phyloP scores from a whole-genome alignment of 2,329 filamentous ascomycete species.

The Torrubiella hemipterigena region DNA sequence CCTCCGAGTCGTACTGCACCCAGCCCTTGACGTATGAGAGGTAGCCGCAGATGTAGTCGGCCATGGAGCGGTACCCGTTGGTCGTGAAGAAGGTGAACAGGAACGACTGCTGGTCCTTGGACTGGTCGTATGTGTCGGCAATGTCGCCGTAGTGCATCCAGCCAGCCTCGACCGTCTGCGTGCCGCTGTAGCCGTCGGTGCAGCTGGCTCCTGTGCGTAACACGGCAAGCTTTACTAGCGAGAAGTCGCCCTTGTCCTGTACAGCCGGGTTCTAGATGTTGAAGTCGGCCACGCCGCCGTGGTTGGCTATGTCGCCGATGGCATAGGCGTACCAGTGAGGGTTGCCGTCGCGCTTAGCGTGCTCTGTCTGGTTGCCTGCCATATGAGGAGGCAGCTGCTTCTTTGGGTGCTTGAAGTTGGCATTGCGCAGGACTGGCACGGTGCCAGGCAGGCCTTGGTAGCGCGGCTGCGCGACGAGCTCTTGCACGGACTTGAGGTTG shows the following conservation, averaged over 20 bases:
- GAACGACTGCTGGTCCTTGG: slow-evolving; percentile 1
- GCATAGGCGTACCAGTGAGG: slow-evolving; percentile 9
- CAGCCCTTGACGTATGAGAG: slow-evolving; percentile 8
- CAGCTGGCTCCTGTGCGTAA: slow-evolving; percentile 1
- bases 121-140: neutral
- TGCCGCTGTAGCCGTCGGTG: neutral
- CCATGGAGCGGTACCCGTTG: slow-evolving; percentile 6
- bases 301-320: slow-evolving; percentile 5
- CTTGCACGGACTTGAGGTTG: neutral
- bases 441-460: no score
- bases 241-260: slow-evolving; percentile 7
- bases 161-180: slow-evolving; percentile 11
- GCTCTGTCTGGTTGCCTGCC: no score
- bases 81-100: slow-evolving; percentile 10
- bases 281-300: slow-evolving; percentile 7
- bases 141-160: slow-evolving; percentile 9
- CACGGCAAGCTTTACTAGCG: slow-evolving; percentile 9
- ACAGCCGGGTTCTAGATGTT: slow-evolving; percentile 8
- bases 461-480: neutral
- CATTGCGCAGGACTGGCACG: no score
- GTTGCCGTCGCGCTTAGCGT: no score
- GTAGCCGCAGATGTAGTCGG: slow-evolving; percentile 9
- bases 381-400: no score
- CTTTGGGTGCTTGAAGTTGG: no score
- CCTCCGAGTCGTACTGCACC: slow-evolving; percentile 7